Evolutionary conservation across 306 rosid species (phyloP).

Genomic region (Carpinus fangiana): DNA sequence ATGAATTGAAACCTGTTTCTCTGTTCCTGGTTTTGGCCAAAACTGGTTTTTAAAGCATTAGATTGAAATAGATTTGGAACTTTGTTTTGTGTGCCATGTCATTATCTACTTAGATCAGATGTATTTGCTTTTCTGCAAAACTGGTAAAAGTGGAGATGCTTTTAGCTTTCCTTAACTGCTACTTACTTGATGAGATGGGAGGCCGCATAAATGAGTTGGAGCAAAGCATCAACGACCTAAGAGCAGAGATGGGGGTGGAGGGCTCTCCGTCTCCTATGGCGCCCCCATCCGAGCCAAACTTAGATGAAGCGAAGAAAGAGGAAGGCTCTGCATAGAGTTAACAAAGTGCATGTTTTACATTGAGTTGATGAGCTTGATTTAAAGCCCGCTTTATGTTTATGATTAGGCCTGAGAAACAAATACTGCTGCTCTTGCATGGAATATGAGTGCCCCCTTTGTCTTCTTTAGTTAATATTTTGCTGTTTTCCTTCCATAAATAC

Average conservation of each 20-base stretch:
- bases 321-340: constrained; percentile 57
- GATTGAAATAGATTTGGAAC: not conserved
- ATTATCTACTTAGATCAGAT: not conserved
- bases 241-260: constrained; percentile 94
- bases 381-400: constrained; percentile 15
- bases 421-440: not conserved
- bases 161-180: constrained; percentile 57
- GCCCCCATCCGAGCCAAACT: constrained; percentile 46
- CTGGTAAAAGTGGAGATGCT: not conserved
- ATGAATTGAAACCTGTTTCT: not conserved
- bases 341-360: constrained; percentile 26
- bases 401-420: constrained; percentile 13
- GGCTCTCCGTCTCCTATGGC: constrained; percentile 66
- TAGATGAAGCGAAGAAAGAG: constrained; percentile 56
- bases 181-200: constrained; percentile 96
- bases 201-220: constrained; percentile 90
- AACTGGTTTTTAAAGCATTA: not conserved
- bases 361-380: constrained; percentile 24
- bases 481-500: not conserved
- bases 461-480: constrained; percentile 5
- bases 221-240: constrained; percentile 81
- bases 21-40: constrained; percentile 10
- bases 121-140: constrained; percentile 8
- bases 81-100: not conserved
- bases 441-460: not conserved